These are phyloP conservation scores for Flaveria bidentis DNA, from an alignment of 129 eudicot genomes.

Conservation along the genomic window DNA sequence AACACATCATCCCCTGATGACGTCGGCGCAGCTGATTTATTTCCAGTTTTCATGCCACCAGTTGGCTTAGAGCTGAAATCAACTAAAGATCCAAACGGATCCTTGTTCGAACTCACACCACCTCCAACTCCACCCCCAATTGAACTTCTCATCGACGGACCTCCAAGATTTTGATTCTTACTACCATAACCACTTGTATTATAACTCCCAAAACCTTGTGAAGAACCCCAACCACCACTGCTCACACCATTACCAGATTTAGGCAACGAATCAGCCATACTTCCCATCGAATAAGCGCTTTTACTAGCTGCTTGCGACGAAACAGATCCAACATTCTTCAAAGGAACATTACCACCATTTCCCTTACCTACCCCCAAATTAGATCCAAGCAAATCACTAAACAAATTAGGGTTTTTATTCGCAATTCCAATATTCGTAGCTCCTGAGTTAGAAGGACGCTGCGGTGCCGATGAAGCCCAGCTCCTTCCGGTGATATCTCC, in stretches of 20 bases:
- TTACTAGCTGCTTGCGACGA: constrained; percentile 29
- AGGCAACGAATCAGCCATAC: constrained; percentile 69
- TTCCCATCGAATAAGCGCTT: constrained; percentile 66
- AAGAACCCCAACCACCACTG: constrained; percentile 44
- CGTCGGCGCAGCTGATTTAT: constrained; percentile 32
- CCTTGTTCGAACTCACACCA: constrained; percentile 60
- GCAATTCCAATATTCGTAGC: constrained; percentile 52
- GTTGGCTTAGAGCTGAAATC: constrained; percentile 64
- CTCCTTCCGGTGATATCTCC: constrained; percentile 87
- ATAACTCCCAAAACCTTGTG: constrained; percentile 46
- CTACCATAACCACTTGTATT: constrained; percentile 45
- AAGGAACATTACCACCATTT: constrained; percentile 53
- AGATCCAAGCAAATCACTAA: constrained; percentile 81
- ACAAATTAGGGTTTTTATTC: constrained; percentile 74
- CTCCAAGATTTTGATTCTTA: constrained; percentile 53
- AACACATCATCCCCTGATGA: constrained; percentile 45
- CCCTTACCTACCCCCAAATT: constrained; percentile 64
- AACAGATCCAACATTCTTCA: constrained; percentile 58
- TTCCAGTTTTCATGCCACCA: constrained; percentile 51
- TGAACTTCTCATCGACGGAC: constrained; percentile 44
- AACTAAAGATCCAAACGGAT: constrained; percentile 83
- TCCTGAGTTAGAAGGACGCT: constrained; percentile 21
- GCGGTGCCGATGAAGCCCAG: constrained; percentile 57
- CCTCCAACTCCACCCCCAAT: constrained; percentile 57
- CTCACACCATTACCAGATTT: constrained; percentile 44